Base-by-base conservation (phyloP, 2,329 filamentous ascomycete species). In the Ceratocystis harringtonii region DNA sequence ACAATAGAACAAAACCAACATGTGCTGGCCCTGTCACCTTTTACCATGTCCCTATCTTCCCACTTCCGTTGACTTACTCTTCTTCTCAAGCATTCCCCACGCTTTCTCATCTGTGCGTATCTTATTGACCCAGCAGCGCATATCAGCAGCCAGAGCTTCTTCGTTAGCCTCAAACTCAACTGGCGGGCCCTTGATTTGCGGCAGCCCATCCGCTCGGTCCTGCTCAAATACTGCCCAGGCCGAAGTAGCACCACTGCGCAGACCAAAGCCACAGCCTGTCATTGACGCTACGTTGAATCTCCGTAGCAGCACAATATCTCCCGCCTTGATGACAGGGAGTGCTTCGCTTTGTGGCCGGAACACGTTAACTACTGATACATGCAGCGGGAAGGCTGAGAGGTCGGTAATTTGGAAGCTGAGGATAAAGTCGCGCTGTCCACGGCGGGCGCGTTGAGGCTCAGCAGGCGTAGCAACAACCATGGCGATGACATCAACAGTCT, bases 221-320 rank as follows among this genome's bases (percentile, higher is more conserved):
- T 74, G 73, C 69, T 84, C 81, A 68, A 83, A 85, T 2, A 87
- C 81, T 1, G 81, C 84, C 81, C 84, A 87, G 64, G 81, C 80
- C 17, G 82, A 85, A 43, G 74, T 76, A 57, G 81, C 80, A n/a
- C 76, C 77, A n/a, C 78, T 78, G 61, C 78, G 75, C 62, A 86
- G 73, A 0, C 81, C 83, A 68, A 82, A 84, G 1, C 80, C 83
- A 63, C 79, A 79, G 58, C 76, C 76, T 66, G 79, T 79, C 62
- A 85, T 73, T 2, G 82, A 76, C 52, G 79, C 75, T 15, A 84
- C 80, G 32, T 77, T 76, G 68, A 87, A 82, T 61, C 78, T 76
- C 28, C 81, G 78, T 48, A 87, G 77, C 41, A 87, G 75, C 41
- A 86, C 76, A 1, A 81, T 78, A 69, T 87, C 83, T 5, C 84